These are phyloP conservation scores for Naganishia sp. DNA, from an alignment of 1,284 basidiomycete genomes.

Conservation along the genomic window DNA sequence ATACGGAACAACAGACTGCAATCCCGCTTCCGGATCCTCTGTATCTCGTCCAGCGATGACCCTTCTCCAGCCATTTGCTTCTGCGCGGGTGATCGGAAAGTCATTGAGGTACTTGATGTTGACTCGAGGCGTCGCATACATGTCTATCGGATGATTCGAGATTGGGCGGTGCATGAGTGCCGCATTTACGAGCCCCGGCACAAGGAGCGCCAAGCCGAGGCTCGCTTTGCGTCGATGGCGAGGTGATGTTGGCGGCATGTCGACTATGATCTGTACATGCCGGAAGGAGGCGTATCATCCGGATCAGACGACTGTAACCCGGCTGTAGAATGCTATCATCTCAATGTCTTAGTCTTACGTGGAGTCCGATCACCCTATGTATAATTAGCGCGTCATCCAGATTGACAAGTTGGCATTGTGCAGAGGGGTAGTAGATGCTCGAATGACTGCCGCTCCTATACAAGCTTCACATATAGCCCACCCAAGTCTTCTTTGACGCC, in stretches of 20 bases:
- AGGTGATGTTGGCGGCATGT: no score
- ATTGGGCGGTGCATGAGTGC: slow-evolving; percentile 30
- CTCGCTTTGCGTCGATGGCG: not conserved
- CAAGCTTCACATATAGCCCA: slow-evolving; percentile 6
- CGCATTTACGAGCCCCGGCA: not conserved
- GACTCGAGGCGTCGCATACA: slow-evolving; percentile 80
- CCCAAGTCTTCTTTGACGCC: slow-evolving; percentile 3
- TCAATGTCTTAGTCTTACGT: slow-evolving; percentile 7
- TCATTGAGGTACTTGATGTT: slow-evolving; percentile 76
- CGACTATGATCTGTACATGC: not conserved
- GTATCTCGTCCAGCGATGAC: slow-evolving; percentile 62
- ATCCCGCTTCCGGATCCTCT: slow-evolving; percentile 11
- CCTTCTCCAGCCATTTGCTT: slow-evolving; percentile 70
- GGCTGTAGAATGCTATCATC: not conserved
- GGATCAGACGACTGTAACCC: not conserved
- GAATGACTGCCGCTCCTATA: not conserved
- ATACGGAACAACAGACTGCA: not conserved
- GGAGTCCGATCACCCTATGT: slow-evolving; percentile 4
- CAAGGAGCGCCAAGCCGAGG: not conserved
- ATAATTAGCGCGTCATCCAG: not conserved
- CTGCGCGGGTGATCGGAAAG: slow-evolving; percentile 70
- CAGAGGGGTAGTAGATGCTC: no score
- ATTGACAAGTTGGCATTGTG: no score
- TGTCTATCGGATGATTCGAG: slow-evolving; percentile 55
- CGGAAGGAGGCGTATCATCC: not conserved